phyloP scores from a whole-genome alignment of 2,329 filamentous ascomycete species.

The Septoria linicola region DNA sequence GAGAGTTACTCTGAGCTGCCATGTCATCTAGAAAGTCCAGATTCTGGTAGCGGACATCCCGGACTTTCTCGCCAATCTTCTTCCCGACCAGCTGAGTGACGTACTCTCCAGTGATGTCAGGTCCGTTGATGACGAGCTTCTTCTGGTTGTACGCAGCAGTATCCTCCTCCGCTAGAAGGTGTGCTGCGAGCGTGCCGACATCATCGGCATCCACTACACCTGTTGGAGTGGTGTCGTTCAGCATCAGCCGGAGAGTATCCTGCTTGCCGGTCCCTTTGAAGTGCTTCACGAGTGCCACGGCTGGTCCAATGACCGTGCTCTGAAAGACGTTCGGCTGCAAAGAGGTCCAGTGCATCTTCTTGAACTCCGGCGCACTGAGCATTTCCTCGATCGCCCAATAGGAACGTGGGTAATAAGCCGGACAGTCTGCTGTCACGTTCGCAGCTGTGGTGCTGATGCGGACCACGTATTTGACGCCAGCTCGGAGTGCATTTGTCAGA shows the following conservation, averaged over 20 bases:
- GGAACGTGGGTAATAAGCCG: slow-evolving; percentile 40
- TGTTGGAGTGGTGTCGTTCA: not conserved
- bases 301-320: not conserved
- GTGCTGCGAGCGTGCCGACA: not conserved
- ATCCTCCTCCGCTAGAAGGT: not conserved
- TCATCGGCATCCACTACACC: not conserved
- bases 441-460: slow-evolving; percentile 44
- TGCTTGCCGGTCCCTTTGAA: not conserved
- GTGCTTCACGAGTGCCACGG: not conserved
- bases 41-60: not conserved
- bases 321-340: slow-evolving; percentile 43
- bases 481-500: slow-evolving; percentile 37
- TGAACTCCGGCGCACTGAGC: slow-evolving; percentile 41
- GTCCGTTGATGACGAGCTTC: not conserved
- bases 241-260: too few relatives aligned
- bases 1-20: not conserved
- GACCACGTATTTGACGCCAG: slow-evolving; percentile 46
- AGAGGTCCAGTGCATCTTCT: slow-evolving; percentile 41
- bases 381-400: slow-evolving; percentile 47
- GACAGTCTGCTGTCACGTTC: slow-evolving; percentile 40
- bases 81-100: not conserved
- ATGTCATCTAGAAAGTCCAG: not conserved
- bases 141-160: not conserved
- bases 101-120: not conserved
- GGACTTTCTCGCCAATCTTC: not conserved